These are phyloP conservation scores for Melampsora americana DNA, from an alignment of 1,284 basidiomycete species.

Conservation along the genomic window DNA sequence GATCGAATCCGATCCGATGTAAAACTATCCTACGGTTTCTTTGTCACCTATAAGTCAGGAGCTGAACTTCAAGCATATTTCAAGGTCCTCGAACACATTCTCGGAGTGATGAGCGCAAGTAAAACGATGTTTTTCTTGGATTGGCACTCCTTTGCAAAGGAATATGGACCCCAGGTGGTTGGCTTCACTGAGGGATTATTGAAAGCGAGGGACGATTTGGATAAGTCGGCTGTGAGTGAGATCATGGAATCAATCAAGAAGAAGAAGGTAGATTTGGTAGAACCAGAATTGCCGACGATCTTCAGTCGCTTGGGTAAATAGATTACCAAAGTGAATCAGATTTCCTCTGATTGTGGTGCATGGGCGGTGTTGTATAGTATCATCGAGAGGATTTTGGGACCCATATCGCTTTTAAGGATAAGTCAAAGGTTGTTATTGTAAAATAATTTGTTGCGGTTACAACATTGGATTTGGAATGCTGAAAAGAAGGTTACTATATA, in stretches of 20 bases:
- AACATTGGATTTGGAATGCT: too few relatives aligned
- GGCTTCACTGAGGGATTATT: conserved; percentile 85
- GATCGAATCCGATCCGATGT: conserved; percentile 80
- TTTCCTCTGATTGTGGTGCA: not conserved
- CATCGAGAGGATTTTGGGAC: too few relatives aligned
- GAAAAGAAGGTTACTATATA: too few relatives aligned
- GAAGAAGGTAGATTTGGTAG: conserved; percentile 58
- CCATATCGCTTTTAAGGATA: too few relatives aligned
- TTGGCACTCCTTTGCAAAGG: conserved; percentile 85
- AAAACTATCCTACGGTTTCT: conserved; percentile 72
- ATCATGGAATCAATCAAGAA: conserved; percentile 91
- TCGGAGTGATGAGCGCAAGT: conserved; percentile 80
- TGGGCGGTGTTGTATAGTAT: conserved; percentile 15
- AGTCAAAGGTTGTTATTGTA: too few relatives aligned
- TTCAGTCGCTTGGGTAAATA: conserved; percentile 47
- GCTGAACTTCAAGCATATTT: conserved; percentile 79
- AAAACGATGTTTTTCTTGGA: conserved; percentile 91
- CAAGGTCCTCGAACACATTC: conserved; percentile 79
- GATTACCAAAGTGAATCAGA: not conserved
- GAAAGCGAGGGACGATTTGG: conserved; percentile 84
- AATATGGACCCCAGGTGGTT: conserved; percentile 81
- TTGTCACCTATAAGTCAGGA: conserved; percentile 71
- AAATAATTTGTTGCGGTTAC: too few relatives aligned
- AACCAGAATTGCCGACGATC: conserved; percentile 48
- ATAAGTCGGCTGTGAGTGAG: conserved; percentile 77